These are phyloP conservation scores for Apiosordaria backusii DNA, from an alignment of 495 filamentous ascomycete species.

Conservation along the genomic window DNA sequence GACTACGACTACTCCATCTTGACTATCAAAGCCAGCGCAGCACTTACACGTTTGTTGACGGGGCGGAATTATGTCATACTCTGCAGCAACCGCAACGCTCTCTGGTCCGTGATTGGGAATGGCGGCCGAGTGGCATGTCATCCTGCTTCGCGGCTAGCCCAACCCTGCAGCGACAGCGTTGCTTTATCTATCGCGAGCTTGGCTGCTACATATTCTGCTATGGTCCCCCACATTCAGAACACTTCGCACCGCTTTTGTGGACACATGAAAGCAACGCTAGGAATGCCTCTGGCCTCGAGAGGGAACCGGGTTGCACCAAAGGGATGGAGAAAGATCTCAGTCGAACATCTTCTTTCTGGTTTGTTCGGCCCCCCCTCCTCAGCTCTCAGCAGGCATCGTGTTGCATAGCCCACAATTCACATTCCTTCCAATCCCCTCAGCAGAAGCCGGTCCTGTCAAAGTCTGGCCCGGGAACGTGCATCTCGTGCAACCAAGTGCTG, in stretches of 20 bases:
- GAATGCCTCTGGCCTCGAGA: background rate
- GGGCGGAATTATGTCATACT: conserved; percentile 21
- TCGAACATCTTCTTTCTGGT: background rate
- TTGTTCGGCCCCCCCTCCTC: background rate
- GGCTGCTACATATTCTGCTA: background rate
- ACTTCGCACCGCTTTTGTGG: background rate
- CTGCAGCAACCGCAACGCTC: background rate
- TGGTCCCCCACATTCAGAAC: background rate
- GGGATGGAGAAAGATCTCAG: conserved; percentile 1
- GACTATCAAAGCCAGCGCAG: background rate
- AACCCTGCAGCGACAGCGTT: conserved; percentile 13
- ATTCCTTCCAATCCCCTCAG: background rate
- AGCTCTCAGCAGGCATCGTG: background rate
- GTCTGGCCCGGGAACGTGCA: conserved; percentile 1
- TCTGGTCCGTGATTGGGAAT: conserved; percentile 4
- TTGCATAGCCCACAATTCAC: background rate
- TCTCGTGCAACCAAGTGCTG: background rate
- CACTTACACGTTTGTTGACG: background rate
- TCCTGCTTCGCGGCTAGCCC: conserved; percentile 7
- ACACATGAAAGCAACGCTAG: conserved; percentile 3
- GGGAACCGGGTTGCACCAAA: background rate
- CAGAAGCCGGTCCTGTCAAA: background rate
- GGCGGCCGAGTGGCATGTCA: conserved; percentile 9
- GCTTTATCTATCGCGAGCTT: conserved; percentile 1
- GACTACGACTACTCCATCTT: background rate